Base-by-base conservation (phyloP, 2,329 filamentous ascomycete species). In the Didymella pomorum region DNA sequence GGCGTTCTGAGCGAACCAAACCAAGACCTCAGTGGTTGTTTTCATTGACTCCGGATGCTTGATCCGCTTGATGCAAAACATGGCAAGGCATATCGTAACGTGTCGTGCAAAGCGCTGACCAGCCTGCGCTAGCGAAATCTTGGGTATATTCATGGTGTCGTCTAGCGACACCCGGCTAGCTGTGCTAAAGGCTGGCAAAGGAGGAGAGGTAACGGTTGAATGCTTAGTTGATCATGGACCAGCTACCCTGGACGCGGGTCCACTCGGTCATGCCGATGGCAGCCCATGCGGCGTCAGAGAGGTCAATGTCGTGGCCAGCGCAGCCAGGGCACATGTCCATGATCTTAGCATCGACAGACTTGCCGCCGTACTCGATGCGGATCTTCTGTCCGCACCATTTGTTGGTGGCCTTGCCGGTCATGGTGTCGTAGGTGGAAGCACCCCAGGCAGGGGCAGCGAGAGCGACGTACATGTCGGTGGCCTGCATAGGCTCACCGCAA, bases 31-130 rank as follows among this genome's bases (percentile, higher is more conserved):
- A 51, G 56, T 58, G 49, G 56, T 54, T 49, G 26, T 31, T 63
- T 64, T 70, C 60, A 61, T 56, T 60, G 61, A 68, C 66, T 64
- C 65, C 62, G 60, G 51, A 61, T 61, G 48, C 54, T 67, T 45
- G 65, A 66, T 64, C 62, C 67, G 66, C 65, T 68, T 66, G 62
- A 58, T 58, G 56, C 61, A 63, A 65, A 64, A 67, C 52, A 66
- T 49, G 33, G 29, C 33, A 61, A 63, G 52, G 56, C 52, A 61
- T 58, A 58, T 73, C 71, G 64, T 74, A 63, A 73, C 63, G 60
- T 65, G 70, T 76, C 74, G 70, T 76, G 71, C 72, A 75, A 74
- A 76, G 74, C 74, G 74, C 74, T 75, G 73, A 75, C 72, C 70
- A 64, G 74, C 69, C 71, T 71, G 74, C 74, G 74, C 73, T 75